Percentiles rank a stretch among this genome's conserved stretches.
These are phyloP conservation scores for Powellomyces hirtus DNA, from an alignment of 192 early-diverging fungal species.

Conservation along the genomic window DNA sequence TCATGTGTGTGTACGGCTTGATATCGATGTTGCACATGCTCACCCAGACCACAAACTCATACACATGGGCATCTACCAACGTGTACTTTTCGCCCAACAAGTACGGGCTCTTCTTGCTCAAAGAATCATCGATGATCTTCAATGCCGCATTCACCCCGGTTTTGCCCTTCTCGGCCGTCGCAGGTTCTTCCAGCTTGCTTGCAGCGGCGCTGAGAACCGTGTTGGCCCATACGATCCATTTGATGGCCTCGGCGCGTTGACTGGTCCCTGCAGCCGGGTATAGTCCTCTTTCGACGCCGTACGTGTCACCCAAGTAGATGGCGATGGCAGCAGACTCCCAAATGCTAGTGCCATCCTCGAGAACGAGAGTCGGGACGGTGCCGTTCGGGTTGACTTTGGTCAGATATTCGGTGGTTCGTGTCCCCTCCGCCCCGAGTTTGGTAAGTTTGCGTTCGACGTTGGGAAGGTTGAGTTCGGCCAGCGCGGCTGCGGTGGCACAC, in stretches of 20 bases:
- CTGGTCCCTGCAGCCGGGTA: background rate
- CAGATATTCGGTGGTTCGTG: background rate
- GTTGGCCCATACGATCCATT: slow-evolving; percentile 12
- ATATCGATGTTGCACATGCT: background rate
- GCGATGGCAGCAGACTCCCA: slow-evolving; percentile 15
- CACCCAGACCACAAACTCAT: background rate
- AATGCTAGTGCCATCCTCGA: background rate
- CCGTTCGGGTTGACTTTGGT: slow-evolving; percentile 11
- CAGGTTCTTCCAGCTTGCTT: background rate
- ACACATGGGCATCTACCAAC: background rate
- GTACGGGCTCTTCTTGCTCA: background rate
- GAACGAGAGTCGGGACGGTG: background rate
- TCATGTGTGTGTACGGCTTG: background rate
- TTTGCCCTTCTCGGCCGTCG: background rate
- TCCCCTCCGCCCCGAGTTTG: background rate
- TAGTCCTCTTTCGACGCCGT: slow-evolving; percentile 9
- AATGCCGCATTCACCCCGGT: background rate
- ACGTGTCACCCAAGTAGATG: slow-evolving; percentile 16
- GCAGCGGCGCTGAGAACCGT: background rate
- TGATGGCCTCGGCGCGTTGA: background rate
- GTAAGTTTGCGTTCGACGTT: background rate
- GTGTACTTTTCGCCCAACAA: slow-evolving; percentile 2
- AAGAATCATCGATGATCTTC: background rate
- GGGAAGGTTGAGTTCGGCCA: background rate
- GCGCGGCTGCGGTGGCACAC: background rate